These are phyloP conservation scores for Nicotiana noctiflora DNA, from an alignment of 257 asterid species.

Conservation along the genomic window DNA sequence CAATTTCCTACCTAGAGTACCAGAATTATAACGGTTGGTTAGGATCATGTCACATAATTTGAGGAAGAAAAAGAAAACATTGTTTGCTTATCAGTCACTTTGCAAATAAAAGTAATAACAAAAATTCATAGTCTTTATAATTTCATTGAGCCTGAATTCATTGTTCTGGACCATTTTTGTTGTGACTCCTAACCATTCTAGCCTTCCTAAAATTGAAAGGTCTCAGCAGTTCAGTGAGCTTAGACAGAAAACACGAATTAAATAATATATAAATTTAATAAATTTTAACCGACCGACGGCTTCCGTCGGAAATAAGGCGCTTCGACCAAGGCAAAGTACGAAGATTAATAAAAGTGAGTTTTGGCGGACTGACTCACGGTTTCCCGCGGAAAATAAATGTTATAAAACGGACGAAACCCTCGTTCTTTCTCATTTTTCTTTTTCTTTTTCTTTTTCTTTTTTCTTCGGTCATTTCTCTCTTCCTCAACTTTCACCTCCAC, in stretches of 20 bases:
- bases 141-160: not conserved
- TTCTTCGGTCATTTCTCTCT: not conserved
- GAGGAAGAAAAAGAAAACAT: not conserved
- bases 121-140: too few relatives aligned
- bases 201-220: not conserved
- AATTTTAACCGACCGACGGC: too few relatives aligned
- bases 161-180: not conserved
- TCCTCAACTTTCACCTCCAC: not conserved
- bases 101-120: not conserved
- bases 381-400: too few relatives aligned
- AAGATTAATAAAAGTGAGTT: too few relatives aligned
- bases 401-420: too few relatives aligned
- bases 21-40: not conserved
- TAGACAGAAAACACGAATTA: too few relatives aligned
- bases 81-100: not conserved
- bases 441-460: not conserved
- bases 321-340: too few relatives aligned
- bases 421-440: not conserved
- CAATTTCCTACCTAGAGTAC: not conserved
- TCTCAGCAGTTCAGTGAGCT: not conserved
- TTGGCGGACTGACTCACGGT: too few relatives aligned
- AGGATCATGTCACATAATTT: not conserved
- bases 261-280: too few relatives aligned
- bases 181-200: not conserved
- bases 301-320: too few relatives aligned